A percentile compares a stretch with the other conserved stretches of the same genome.
These are phyloP conservation scores for Myriangium duriaei DNA, from an alignment of 2,329 filamentous ascomycete genomes.

Conservation along the genomic window DNA sequence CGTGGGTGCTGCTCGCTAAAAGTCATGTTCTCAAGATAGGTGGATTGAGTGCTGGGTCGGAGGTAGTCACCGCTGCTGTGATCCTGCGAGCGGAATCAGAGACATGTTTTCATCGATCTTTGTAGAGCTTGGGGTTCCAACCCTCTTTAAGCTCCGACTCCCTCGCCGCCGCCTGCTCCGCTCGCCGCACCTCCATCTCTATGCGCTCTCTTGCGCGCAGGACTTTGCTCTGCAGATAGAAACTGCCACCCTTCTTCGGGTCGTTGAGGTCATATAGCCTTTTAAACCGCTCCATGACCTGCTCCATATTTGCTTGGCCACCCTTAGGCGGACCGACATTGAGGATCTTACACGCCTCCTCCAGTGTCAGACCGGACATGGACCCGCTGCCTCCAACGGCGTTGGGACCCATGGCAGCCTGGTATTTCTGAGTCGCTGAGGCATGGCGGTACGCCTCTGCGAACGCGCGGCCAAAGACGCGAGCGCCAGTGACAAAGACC, in stretches of 20 bases:
- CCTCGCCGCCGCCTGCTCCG: conserved; percentile 55
- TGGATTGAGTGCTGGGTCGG: too few relatives aligned
- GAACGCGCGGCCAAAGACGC: conserved; percentile 87
- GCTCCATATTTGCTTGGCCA: conserved; percentile 64
- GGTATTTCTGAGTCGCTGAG: conserved; percentile 43
- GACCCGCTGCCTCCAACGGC: conserved; percentile 22
- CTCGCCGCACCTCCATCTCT: conserved; percentile 69
- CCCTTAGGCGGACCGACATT: conserved; percentile 82
- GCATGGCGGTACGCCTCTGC: conserved; percentile 93
- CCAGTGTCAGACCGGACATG: conserved; percentile 69
- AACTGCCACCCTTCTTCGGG: conserved; percentile 88
- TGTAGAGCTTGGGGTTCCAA: conserved; percentile 92
- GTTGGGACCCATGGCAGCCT: conserved; percentile 16
- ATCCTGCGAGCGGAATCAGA: conserved; percentile 3
- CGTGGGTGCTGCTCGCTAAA: too few relatives aligned
- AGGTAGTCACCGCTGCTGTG: not conserved
- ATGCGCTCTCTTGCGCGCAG: conserved; percentile 82
- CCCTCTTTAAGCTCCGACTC: conserved; percentile 73
- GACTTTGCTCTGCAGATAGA: conserved; percentile 97
- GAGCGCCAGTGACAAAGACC: conserved; percentile 78
- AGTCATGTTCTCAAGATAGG: too few relatives aligned
- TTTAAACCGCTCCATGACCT: conserved; percentile 81
- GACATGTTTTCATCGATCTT: conserved; percentile 51
- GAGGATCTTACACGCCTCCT: conserved; percentile 93
- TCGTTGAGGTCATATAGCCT: conserved; percentile 89